Percentiles rank a stretch among this genome's conserved stretches.
phyloP scores from a whole-genome alignment of 23 red algal genomes.

The Gracilaria vermiculophylla region DNA sequence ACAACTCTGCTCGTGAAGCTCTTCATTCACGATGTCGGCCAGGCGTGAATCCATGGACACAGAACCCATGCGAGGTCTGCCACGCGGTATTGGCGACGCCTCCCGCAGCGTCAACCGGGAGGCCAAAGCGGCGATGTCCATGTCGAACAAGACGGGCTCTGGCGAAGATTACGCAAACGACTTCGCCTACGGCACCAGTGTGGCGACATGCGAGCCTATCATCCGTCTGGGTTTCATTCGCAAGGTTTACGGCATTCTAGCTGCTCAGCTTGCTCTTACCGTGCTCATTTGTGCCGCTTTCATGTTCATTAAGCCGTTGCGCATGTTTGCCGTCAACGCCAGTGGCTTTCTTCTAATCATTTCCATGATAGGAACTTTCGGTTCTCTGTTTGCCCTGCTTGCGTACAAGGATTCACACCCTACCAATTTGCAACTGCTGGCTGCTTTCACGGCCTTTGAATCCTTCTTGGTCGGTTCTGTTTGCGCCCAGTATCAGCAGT shows the following conservation, averaged over 20 bases:
- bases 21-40: neutral
- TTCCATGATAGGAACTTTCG: constrained; percentile 78
- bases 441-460: constrained; percentile 79
- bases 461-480: constrained; percentile 66
- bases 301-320: constrained; percentile 76
- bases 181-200: constrained; percentile 60
- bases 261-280: constrained; percentile 81
- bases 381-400: constrained; percentile 64
- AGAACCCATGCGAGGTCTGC: neutral
- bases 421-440: constrained; percentile 69
- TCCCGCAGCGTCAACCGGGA: neutral
- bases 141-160: neutral
- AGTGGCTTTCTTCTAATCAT: constrained; percentile 52
- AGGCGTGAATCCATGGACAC: neutral
- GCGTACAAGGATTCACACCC: constrained; percentile 70
- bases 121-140: neutral
- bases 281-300: constrained; percentile 67
- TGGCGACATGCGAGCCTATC: constrained; percentile 43
- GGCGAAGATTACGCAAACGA: constrained; percentile 35
- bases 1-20: neutral
- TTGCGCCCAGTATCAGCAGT: constrained; percentile 73
- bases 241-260: constrained; percentile 91
- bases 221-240: constrained; percentile 89
- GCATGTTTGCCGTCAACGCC: constrained; percentile 23
- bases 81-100: neutral